phyloP scores from a whole-genome alignment of 1,284 basidiomycete species.

The Mycena citricolor region DNA sequence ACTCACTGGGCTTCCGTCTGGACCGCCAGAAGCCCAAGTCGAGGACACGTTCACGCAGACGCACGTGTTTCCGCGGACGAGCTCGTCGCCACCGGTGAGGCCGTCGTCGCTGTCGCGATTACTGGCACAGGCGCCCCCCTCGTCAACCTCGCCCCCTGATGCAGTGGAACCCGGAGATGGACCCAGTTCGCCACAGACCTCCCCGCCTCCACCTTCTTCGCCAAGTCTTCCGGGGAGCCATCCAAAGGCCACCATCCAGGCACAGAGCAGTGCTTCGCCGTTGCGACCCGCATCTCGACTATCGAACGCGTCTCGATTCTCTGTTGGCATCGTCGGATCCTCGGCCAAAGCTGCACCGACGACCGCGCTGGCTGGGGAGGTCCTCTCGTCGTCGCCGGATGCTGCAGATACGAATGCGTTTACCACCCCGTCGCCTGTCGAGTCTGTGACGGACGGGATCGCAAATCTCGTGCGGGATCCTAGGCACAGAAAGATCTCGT shows the following conservation, averaged over 20 bases:
- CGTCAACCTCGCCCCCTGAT: slow-evolving; percentile 27
- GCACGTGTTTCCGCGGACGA: slow-evolving; percentile 58
- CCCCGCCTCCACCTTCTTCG: slow-evolving; percentile 35
- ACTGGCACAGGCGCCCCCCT: slow-evolving; percentile 65
- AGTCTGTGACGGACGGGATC: slow-evolving; percentile 57
- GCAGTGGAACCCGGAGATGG: slow-evolving; percentile 13
- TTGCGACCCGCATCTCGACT: slow-evolving; percentile 67
- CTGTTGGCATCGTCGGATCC: slow-evolving; percentile 48
- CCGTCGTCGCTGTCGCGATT: slow-evolving; percentile 75
- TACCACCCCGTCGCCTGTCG: slow-evolving; percentile 56
- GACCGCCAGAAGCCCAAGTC: slow-evolving; percentile 63
- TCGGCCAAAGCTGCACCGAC: slow-evolving; percentile 65
- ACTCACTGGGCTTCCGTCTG: slow-evolving; percentile 43
- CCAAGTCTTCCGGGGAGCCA: too few relatives aligned
- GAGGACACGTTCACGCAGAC: slow-evolving; percentile 65
- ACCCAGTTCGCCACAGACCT: slow-evolving; percentile 32
- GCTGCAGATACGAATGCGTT: slow-evolving; percentile 42
- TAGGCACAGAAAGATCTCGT: slow-evolving; percentile 56
- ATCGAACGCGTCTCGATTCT: slow-evolving; percentile 64
- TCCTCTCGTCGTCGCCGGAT: slow-evolving; percentile 41
- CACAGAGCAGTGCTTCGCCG: slow-evolving; percentile 54
- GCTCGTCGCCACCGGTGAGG: slow-evolving; percentile 65
- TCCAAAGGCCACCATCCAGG: too few relatives aligned
- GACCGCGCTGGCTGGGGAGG: slow-evolving; percentile 63
- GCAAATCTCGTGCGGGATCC: slow-evolving; percentile 41